Evolutionary conservation across 768 basidiomycete species (phyloP).

Genomic region (Gelatoporia subvermispora): DNA sequence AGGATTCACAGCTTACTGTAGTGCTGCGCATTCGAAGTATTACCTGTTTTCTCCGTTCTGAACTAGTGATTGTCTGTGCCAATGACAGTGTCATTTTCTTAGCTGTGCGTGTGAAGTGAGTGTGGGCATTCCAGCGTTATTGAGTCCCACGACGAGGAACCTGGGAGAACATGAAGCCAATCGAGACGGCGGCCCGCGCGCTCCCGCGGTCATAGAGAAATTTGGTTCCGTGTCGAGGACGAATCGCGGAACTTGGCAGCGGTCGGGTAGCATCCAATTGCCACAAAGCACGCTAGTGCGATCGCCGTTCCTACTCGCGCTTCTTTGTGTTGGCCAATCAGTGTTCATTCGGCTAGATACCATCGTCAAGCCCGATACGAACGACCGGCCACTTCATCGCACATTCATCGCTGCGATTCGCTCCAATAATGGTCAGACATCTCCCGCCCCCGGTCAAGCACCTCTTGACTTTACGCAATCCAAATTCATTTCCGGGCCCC

Average conservation of each 20-base stretch:
- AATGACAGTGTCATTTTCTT: too few relatives aligned
- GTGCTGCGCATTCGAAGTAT: slow-evolving; percentile 12
- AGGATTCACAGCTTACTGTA: slow-evolving; percentile 6
- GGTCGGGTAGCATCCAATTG: too few relatives aligned
- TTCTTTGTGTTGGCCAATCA: too few relatives aligned
- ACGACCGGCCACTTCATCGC: neutral
- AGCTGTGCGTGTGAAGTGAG: neutral
- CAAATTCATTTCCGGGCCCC: slow-evolving; percentile 54
- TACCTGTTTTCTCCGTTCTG: neutral
- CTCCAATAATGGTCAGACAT: slow-evolving; percentile 35
- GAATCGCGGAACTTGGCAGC: too few relatives aligned
- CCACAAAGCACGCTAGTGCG: too few relatives aligned
- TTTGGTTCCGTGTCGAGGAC: too few relatives aligned
- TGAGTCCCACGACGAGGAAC: too few relatives aligned
- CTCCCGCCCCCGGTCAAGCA: slow-evolving; percentile 70
- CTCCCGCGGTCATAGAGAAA: too few relatives aligned
- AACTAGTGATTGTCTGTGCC: too few relatives aligned
- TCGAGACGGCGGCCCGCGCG: too few relatives aligned
- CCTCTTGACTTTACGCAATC: slow-evolving; percentile 63
- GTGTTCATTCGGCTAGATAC: neutral
- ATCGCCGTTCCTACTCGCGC: too few relatives aligned
- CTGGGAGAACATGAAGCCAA: too few relatives aligned
- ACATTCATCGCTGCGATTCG: neutral
- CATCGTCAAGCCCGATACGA: neutral
- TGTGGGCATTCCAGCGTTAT: neutral